phyloP scores from a whole-genome alignment of 1,139 yeast genomes.

The Yueomyces sp. region DNA sequence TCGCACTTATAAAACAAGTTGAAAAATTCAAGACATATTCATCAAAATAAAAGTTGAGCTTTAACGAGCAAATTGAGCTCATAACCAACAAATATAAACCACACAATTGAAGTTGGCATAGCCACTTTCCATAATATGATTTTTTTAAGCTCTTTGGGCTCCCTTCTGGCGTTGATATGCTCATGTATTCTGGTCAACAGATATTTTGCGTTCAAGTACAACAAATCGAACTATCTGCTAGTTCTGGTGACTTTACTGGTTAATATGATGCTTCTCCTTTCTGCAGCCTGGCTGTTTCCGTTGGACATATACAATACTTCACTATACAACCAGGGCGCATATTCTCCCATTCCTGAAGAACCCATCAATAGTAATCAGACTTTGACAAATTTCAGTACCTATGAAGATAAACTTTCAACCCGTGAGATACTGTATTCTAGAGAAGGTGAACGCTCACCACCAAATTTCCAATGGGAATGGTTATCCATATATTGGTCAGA shows the following conservation, averaged over 20 bases:
- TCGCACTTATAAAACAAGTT: too few species aligned
- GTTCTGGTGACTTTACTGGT: slow-evolving; percentile 11
- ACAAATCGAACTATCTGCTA: slow-evolving; percentile 15
- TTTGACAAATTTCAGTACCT: too few species aligned
- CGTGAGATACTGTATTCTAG: too few species aligned
- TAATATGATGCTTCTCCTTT: slow-evolving; percentile 17
- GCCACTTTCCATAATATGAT: not conserved
- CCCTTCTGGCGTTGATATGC: slow-evolving; percentile 4
- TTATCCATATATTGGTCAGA: slow-evolving; percentile 19
- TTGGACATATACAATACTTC: slow-evolving; percentile 17
- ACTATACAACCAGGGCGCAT: not conserved
- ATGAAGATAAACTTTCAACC: too few species aligned
- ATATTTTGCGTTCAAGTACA: slow-evolving; percentile 19
- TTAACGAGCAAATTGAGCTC: too few species aligned
- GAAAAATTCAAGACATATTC: too few species aligned
- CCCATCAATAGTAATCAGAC: too few species aligned
- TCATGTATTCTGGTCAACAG: slow-evolving; percentile 15
- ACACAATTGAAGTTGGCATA: too few species aligned
- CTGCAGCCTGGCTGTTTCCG: slow-evolving; percentile 19
- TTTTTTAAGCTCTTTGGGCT: slow-evolving; percentile 1
- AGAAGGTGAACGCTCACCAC: not conserved
- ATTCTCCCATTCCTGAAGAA: too few species aligned
- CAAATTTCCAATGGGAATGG: slow-evolving; percentile 14
- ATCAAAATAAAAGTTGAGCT: too few species aligned
- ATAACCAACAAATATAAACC: too few species aligned